Evolutionary conservation across 352 stramenopile genomes (phyloP).

Genomic region (Globisporangium irregulare): DNA sequence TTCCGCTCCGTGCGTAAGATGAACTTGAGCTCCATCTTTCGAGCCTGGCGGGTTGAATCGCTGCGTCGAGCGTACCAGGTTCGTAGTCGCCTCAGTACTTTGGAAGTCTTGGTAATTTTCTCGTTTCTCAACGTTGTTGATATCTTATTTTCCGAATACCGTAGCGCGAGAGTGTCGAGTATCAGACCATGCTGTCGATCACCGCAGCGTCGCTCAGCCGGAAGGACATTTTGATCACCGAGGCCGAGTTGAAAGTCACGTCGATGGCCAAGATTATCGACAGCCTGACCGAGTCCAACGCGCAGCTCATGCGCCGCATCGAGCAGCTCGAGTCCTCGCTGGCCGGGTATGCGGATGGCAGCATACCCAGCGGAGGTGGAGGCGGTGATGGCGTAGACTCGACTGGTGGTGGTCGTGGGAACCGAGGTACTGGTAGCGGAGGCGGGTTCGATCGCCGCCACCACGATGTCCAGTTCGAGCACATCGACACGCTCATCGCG

Average conservation of each 20-base stretch:
- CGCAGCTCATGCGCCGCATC: conserved; percentile 54
- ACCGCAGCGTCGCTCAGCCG: conserved; percentile 68
- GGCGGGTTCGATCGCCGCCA: conserved; percentile 11
- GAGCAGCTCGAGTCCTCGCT: conserved; percentile 61
- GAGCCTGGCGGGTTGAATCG: conserved; percentile 69
- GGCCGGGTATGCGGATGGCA: conserved; percentile 14
- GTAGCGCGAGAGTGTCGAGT: conserved; percentile 65
- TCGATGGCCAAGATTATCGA: conserved; percentile 80
- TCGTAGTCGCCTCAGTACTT: not conserved
- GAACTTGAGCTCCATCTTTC: conserved; percentile 61
- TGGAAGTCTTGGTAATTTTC: not conserved
- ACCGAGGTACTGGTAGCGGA: not conserved
- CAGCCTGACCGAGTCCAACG: conserved; percentile 74
- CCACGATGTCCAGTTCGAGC: conserved; percentile 43
- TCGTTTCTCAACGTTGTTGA: not conserved
- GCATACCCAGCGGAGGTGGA: not conserved
- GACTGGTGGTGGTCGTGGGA: not conserved
- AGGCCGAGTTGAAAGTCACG: conserved; percentile 58
- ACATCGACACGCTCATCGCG: conserved; percentile 47
- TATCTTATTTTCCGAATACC: not conserved
- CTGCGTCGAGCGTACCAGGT: conserved; percentile 62
- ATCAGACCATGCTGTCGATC: conserved; percentile 80
- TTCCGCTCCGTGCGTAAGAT: conserved; percentile 53
- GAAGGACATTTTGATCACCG: conserved; percentile 70
- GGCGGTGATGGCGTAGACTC: not conserved